Base-by-base conservation (phyloP, 2,329 filamentous ascomycete genomes). In the Acephala macrosclerotiorum region DNA sequence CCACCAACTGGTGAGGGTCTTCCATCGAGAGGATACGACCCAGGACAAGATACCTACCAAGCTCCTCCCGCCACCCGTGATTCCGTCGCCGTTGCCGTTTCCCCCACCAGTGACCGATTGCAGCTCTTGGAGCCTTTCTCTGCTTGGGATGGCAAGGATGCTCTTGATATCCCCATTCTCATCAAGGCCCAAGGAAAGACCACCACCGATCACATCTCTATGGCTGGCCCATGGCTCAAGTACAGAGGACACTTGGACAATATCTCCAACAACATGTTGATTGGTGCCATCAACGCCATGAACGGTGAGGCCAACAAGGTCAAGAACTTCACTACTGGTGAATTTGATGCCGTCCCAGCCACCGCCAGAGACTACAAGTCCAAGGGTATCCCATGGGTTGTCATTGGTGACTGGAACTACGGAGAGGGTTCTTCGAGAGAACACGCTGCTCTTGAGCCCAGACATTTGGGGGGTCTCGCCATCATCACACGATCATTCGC, bases 221-320 rank as follows among this genome's bases (percentile, higher is more conserved):
- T 97, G 93, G 94, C 94, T 73, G 94, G 94, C 72, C 94, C 94
- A 69, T 97, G 94, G 94, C 86, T 98, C 80, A 97, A 97, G 87
- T 98, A 97, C 89, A 93, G 95, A 87, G 95, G 95, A 70, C 95
- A 98, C 80, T 87, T 98, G 77, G 95, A 97, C 89, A 98, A 98
- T 88, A 97, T 98, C 84, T 97, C 94, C 79, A 97, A 98, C 90
- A 98, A 98, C 88, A 97, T 97, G 93, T 83, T 98, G 80, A 97
- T 98, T 75, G 95, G 95, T 84, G 96, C 96, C 77, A 93, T 94
- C 84, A 99, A 97, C 84, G 90, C 91, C 76, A 94, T 92, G 77
- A 99, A 98, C 83, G 93, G 91, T 67, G 93, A 98, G 86, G 94
- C 94, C 76, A 99, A 99, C 89, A 97, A 96, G 87, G 85, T 99